phyloP scores from a whole-genome alignment of 805 yeast species.

The Lipomyces sp. region DNA sequence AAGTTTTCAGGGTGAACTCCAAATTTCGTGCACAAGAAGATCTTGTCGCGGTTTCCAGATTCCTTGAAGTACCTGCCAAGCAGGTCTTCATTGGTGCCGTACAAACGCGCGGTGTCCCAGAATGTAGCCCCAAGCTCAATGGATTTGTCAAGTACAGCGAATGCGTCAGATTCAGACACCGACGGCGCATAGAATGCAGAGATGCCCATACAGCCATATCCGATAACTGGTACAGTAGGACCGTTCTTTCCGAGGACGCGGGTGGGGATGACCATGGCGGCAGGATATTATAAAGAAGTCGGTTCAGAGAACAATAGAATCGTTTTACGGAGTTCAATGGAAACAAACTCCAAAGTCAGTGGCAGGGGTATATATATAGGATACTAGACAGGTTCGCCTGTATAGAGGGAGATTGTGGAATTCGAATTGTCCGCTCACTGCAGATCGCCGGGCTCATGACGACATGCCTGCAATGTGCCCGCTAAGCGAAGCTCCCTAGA shows the following conservation, averaged over 20 bases:
- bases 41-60: slow-evolving; percentile 35
- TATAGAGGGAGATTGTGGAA: no score
- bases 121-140: slow-evolving; percentile 48
- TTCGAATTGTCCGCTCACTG: no score
- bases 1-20: slow-evolving; percentile 41
- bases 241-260: background rate
- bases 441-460: no score
- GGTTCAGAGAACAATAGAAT: no score
- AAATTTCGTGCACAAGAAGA: slow-evolving; percentile 62
- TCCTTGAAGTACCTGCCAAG: slow-evolving; percentile 49
- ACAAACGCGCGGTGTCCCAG: slow-evolving; percentile 69
- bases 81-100: slow-evolving; percentile 56
- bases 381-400: no score
- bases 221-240: slow-evolving; percentile 14
- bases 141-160: slow-evolving; percentile 51
- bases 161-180: slow-evolving; percentile 44
- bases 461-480: no score
- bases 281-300: no score
- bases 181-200: slow-evolving; percentile 22
- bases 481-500: no score
- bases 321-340: no score
- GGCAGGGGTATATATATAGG: no score
- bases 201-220: slow-evolving; percentile 8
- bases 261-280: background rate
- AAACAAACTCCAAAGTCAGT: no score